These are phyloP conservation scores for Daldinia bambusicola DNA, from an alignment of 495 filamentous ascomycete genomes.

Conservation along the genomic window DNA sequence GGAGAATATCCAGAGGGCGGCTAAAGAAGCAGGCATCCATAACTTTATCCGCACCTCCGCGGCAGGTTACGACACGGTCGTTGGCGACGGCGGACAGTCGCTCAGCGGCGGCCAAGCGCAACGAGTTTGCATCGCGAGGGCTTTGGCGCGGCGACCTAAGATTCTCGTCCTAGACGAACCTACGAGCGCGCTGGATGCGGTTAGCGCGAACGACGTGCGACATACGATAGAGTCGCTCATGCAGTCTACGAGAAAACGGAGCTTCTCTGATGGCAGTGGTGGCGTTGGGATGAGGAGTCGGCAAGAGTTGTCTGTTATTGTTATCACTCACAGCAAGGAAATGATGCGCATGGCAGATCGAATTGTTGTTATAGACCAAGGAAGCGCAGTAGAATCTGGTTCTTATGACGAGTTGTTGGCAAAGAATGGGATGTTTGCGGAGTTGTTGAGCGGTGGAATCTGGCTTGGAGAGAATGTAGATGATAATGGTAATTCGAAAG, in stretches of 20 bases:
- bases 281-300: background rate
- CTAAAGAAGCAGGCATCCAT: slow-evolving; percentile 76
- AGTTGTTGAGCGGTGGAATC: slow-evolving; percentile 50
- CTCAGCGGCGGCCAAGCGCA: slow-evolving; percentile 89
- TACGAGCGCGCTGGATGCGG: slow-evolving; percentile 80
- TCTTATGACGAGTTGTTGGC: slow-evolving; percentile 64
- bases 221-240: slow-evolving; percentile 68
- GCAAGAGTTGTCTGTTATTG: slow-evolving; percentile 65
- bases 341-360: slow-evolving; percentile 85
- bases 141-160: slow-evolving; percentile 73
- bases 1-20: slow-evolving; percentile 65
- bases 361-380: slow-evolving; percentile 75
- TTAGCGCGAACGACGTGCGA: slow-evolving; percentile 73
- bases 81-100: slow-evolving; percentile 80
- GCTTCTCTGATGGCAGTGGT: slow-evolving; percentile 14
- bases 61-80: slow-evolving; percentile 74
- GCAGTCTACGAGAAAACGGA: background rate
- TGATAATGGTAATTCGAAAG: background rate
- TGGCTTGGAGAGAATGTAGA: slow-evolving; percentile 38
- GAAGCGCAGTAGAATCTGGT: slow-evolving; percentile 73
- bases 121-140: slow-evolving; percentile 82
- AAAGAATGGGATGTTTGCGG: slow-evolving; percentile 49
- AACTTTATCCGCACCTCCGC: slow-evolving; percentile 81
- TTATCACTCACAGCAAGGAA: slow-evolving; percentile 80
- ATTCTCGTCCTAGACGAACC: slow-evolving; percentile 89